A percentile compares a stretch with the other conserved stretches of the same genome.
These are phyloP conservation scores for Aspergillus fumigatiaffinis DNA, from an alignment of 2,329 filamentous ascomycete species.

Conservation along the genomic window DNA sequence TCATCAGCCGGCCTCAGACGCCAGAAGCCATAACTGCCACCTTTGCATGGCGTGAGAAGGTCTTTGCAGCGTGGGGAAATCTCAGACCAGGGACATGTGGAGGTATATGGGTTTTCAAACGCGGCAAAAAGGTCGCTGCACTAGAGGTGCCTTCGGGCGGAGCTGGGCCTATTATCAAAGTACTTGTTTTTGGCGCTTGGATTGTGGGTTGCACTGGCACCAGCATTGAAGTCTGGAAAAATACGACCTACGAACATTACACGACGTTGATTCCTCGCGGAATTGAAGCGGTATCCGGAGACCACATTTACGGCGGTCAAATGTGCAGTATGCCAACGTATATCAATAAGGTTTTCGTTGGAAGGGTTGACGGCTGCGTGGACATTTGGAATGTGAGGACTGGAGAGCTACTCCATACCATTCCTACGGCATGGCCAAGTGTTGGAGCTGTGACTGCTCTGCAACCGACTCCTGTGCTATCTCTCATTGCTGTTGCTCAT, in stretches of 20 bases:
- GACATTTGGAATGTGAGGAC: slow-evolving; percentile 98
- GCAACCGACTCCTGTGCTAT: slow-evolving; percentile 77
- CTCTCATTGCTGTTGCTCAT: slow-evolving; percentile 84
- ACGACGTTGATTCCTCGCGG: slow-evolving; percentile 68
- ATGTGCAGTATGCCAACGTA: slow-evolving; percentile 90
- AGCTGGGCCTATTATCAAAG: slow-evolving; percentile 67
- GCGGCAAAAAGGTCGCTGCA: slow-evolving; percentile 78
- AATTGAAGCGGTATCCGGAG: slow-evolving; percentile 53
- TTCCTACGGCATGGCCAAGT: slow-evolving; percentile 68
- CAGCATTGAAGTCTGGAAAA: slow-evolving; percentile 86
- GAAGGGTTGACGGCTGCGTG: slow-evolving; percentile 78
- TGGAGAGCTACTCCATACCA: slow-evolving; percentile 83
- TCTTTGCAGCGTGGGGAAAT: slow-evolving; percentile 87
- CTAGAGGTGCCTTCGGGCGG: slow-evolving; percentile 62
- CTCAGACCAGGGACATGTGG: slow-evolving; percentile 36
- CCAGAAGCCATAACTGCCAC: slow-evolving; percentile 82
- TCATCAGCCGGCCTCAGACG: slow-evolving; percentile 87
- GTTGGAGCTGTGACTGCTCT: slow-evolving; percentile 83
- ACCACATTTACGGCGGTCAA: slow-evolving; percentile 69
- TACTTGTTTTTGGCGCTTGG: slow-evolving; percentile 87
- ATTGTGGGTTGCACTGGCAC: slow-evolving; percentile 74
- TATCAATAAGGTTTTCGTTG: slow-evolving; percentile 92
- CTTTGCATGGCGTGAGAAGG: slow-evolving; percentile 76
- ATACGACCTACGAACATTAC: slow-evolving; percentile 78
- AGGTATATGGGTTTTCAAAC: slow-evolving; percentile 87